Evolutionary conservation across 768 basidiomycete genomes (phyloP), one percentile per base, ranked within the genome.

Genomic region (Naganishia antarctica): DNA sequence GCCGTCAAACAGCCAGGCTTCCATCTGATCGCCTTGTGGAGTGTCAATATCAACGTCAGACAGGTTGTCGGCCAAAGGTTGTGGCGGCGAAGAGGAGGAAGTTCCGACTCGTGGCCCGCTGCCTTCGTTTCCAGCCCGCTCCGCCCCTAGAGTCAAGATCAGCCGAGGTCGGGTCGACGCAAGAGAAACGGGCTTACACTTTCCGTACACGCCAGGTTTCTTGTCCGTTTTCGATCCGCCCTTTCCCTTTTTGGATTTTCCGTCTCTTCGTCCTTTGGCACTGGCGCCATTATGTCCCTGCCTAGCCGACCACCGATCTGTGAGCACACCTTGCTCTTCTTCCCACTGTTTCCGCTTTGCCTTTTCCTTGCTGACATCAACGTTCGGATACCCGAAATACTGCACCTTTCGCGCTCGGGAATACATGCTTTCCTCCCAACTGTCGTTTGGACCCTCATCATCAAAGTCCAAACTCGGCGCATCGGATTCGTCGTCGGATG

Each of bases 381-480:
- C 86, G 61, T 84, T 85, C 0, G 91, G 92, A 73, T 93, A 94
- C 71, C 89, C 84, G 74, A 91, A 91, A 78, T 93, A 97, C 26
- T 93, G 81, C 66, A 90, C 88, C 68, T 83, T 81, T 74, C 84
- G 84, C 74, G 89, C 87, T 41, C 91, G 83, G 29, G 79, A 81
- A 71, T 87, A 98, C 58, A 94, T 77, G 68, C 81, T 80, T 70
- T 96, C 93, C 71, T 79, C 74, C 64, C 67, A 53, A 28, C 49
- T 45, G 25, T 90, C 88, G 25, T 76, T 84, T 2, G 84, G 84
- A 65, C 86, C 83, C n/a, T 82, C 74, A 40, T 84, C 85, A 1
- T 84, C 85, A 72, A 90, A 91, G 25, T 84, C 84, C 26, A 90
- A 73, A 45, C 70, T 71, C 0, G 73, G 70, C 9, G 72, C 71